Conservation (phyloP, 495 filamentous ascomycete species). For the Penicillium ucsense region DNA sequence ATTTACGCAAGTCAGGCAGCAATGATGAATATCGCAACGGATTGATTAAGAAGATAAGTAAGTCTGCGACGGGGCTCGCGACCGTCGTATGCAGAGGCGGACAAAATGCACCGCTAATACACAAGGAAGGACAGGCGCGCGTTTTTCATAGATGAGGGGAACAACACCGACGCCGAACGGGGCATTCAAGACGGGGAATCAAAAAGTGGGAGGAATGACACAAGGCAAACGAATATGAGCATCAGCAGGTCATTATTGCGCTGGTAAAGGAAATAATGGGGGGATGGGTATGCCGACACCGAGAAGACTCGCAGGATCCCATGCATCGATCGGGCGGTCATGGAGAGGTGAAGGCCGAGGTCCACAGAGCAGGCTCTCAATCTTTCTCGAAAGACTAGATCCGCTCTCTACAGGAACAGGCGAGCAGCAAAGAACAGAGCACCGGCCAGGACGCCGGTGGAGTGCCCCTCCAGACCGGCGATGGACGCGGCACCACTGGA, state of each 20-base stretch:
- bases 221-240: conserved; percentile 1
- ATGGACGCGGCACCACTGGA: conserved; percentile 27
- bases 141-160: conserved; percentile 11
- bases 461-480: conserved; percentile 29
- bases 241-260: conserved; percentile 6
- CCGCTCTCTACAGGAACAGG: conserved; percentile 34
- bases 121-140: conserved; percentile 13
- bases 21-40: no score
- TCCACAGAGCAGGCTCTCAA: no score
- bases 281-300: background rate
- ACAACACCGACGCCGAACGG: conserved; percentile 8
- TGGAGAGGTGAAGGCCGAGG: no score
- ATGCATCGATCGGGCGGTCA: no score
- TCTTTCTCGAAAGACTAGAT: no score
- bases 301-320: background rate
- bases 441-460: conserved; percentile 39
- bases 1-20: no score
- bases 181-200: conserved; percentile 17
- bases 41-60: conserved; percentile 6
- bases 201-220: background rate
- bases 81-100: background rate
- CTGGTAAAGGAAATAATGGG: conserved; percentile 10
- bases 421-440: conserved; percentile 40
- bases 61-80: background rate
- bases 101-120: conserved; percentile 6